phyloP scores from a whole-genome alignment of 805 yeast genomes.

The Candida silvatica region DNA sequence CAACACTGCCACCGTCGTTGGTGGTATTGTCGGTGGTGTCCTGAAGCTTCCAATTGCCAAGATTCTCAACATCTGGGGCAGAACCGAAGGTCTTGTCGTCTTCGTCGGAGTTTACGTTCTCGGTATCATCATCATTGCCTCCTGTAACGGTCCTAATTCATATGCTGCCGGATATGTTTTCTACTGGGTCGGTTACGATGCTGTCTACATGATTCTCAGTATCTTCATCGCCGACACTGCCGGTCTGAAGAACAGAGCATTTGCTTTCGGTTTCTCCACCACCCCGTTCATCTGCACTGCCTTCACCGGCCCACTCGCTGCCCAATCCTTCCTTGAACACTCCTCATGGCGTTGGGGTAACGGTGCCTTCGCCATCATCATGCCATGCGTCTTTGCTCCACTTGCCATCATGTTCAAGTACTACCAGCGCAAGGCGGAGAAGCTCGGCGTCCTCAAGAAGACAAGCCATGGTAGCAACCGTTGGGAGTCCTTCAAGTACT shows the following conservation, averaged over 20 bases:
- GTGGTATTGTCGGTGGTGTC: constrained; percentile 25
- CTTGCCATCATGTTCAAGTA: constrained; percentile 19
- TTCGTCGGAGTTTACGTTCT: constrained; percentile 14
- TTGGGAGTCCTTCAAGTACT: constrained; percentile 12
- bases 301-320: constrained; percentile 23
- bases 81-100: constrained; percentile 22
- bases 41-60: constrained; percentile 22
- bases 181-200: constrained; percentile 22
- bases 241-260: constrained; percentile 23
- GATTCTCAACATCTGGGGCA: constrained; percentile 20
- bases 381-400: constrained; percentile 29
- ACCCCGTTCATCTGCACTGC: constrained; percentile 26
- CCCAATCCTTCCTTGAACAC: constrained; percentile 29
- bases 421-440: constrained; percentile 21
- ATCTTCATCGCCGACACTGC: constrained; percentile 22
- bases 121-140: constrained; percentile 21
- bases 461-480: constrained; percentile 11
- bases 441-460: constrained; percentile 13
- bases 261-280: constrained; percentile 21
- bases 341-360: constrained; percentile 49
- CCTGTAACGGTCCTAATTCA: constrained; percentile 18
- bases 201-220: constrained; percentile 19
- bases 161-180: constrained; percentile 25
- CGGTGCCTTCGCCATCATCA: constrained; percentile 39
- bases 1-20: constrained; percentile 21